Evolutionary conservation across 768 basidiomycete species (phyloP).

Genomic region (Lentinula aciculospora): DNA sequence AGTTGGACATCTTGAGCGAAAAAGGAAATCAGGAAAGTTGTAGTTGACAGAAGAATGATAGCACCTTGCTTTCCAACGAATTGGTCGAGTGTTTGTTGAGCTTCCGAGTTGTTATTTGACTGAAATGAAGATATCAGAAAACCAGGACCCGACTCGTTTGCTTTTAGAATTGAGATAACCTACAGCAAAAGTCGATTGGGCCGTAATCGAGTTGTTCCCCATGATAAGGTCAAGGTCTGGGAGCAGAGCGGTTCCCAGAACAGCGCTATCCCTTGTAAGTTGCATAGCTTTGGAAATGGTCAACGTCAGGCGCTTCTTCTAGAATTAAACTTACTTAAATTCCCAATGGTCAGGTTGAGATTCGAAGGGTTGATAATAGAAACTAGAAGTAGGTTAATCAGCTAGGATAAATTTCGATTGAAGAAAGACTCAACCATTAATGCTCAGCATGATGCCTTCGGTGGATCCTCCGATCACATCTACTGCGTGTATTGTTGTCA

Average conservation of each 20-base stretch:
- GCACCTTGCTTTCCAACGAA: constrained; percentile 59
- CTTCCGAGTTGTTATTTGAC: constrained; percentile 58
- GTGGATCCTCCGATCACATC: constrained; percentile 63
- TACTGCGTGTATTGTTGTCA: constrained; percentile 50
- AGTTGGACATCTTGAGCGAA: constrained; percentile 43
- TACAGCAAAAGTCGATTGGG: constrained; percentile 48
- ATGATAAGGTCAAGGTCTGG: constrained; percentile 53
- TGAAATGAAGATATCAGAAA: constrained; percentile 18
- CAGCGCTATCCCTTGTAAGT: constrained; percentile 41
- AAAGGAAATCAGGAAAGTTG: not conserved
- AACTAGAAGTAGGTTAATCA: constrained; percentile 26
- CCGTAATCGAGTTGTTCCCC: constrained; percentile 53
- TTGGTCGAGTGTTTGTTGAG: constrained; percentile 57
- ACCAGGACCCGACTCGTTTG: no score
- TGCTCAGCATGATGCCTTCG: constrained; percentile 52
- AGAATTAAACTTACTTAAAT: constrained; percentile 45
- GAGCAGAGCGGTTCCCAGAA: constrained; percentile 56
- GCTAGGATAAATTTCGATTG: not conserved
- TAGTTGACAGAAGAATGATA: not conserved
- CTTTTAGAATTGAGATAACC: not conserved
- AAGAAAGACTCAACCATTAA: constrained; percentile 37
- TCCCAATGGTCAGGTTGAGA: constrained; percentile 54
- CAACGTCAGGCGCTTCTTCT: not conserved
- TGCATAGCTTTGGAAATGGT: constrained; percentile 39
- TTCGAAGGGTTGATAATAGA: constrained; percentile 65